Base-by-base conservation (phyloP, 2,329 filamentous ascomycete species). In the Diaporthe humulicola region DNA sequence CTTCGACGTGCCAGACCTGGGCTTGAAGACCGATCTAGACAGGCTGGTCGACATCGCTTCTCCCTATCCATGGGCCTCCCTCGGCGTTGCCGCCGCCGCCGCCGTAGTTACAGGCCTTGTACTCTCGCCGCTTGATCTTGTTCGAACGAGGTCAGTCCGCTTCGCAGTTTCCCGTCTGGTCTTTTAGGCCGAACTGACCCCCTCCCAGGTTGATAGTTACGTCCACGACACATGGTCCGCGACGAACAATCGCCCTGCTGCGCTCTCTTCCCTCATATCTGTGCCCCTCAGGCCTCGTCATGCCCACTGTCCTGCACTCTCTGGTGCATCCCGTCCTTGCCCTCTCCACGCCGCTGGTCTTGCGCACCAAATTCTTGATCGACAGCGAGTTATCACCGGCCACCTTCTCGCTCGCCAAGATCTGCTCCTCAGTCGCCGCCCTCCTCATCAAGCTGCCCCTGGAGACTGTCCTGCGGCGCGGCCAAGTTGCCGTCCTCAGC, bases 381-480 rank as follows among this genome's bases (percentile, higher is more conserved):
- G 95, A 98, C 82, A 94, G 94, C 33, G 90, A 97, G 73, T 86
- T 93, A 40, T 95, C 95, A 8, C 96, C 97, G 0, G 92, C 92
- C 57, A 90, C 94, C 19, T 98, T 97, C 87, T 95, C 93, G 28
- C 82, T 98, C 60, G 91, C 92, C 80, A 94, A 94, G 71, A 98
- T 98, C 84, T 88, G 94, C 78, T 92, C 94, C 19, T 95, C 94
- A 3, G 92, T 93, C 0, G 88, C 92, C 2, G 96, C 98, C 66
- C 90, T 98, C 42, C 94, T 97, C 79, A 84, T 98, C 78, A 96
- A 96, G 80, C 90, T 98, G 17, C 97, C 97, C 0, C 87, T 98
- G 6, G 97, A 99, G 84, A 98, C 96, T 0, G 94, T 98, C 22
- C 89, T 98, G 10, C 93, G 97, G 64, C 91, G 97, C 75, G 96